A percentile compares a stretch with the other conserved stretches of the same genome.
Evolutionary conservation across 169 alveolate genomes (phyloP).

Genomic region (Toxoplasma gondii): DNA sequence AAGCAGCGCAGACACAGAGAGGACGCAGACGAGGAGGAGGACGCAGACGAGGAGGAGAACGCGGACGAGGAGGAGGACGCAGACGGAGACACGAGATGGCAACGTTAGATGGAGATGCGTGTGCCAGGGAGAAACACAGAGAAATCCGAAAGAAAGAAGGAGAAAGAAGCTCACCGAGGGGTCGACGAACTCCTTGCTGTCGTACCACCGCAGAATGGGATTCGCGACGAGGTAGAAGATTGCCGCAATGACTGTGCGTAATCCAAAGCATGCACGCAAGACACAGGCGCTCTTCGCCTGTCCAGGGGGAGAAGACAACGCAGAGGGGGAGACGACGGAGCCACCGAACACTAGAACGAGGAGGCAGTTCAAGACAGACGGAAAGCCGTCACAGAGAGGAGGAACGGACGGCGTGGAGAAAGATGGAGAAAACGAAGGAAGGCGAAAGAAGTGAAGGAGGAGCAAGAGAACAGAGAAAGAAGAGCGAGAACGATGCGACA

Average conservation of each 20-base stretch:
- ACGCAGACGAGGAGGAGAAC: no score
- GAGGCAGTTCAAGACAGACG: no score
- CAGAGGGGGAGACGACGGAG: not conserved
- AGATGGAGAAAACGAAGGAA: not conserved
- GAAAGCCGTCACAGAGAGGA: no score
- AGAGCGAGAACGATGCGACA: no score
- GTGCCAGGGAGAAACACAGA: not conserved
- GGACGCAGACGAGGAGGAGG: no score
- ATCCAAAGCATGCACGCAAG: not conserved
- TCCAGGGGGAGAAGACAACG: not conserved
- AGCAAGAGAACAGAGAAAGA: no score
- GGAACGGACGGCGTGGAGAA: not conserved
- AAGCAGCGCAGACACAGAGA: not conserved
- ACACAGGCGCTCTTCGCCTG: not conserved
- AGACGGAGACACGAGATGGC: not conserved
- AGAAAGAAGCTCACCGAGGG: slow-evolving; percentile 44
- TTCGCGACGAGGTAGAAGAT: slow-evolving; percentile 48
- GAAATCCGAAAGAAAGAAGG: not conserved
- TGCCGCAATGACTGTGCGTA: slow-evolving; percentile 41
- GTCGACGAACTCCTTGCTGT: slow-evolving; percentile 49
- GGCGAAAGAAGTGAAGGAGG: not conserved
- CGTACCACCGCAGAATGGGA: slow-evolving; percentile 63
- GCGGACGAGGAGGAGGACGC: not conserved
- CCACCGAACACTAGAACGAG: not conserved
- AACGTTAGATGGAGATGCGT: not conserved